Percentiles rank a stretch among this genome's conserved stretches.
Conservation (phyloP, 2,329 filamentous ascomycete genomes). For the Boeremia exigua region DNA sequence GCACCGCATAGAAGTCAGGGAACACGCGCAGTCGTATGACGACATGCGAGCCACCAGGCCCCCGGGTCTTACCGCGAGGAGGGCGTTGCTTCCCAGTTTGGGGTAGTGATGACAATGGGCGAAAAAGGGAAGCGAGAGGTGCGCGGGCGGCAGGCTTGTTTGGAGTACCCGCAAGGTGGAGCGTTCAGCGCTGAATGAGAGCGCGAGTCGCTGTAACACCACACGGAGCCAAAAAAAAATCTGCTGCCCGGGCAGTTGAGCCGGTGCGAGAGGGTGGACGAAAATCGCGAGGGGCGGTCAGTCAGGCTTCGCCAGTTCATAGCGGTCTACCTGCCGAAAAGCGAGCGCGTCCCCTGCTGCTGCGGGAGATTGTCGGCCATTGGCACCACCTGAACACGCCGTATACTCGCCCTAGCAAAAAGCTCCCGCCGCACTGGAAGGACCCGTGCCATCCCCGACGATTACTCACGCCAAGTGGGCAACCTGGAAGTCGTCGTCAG, state of each 20-base stretch:
- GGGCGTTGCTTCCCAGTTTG: not conserved
- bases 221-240: no score
- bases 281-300: constrained; percentile 15
- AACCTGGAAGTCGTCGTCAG: constrained; percentile 28
- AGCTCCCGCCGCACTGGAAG: constrained; percentile 33
- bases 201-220: not conserved
- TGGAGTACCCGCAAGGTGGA: constrained; percentile 3
- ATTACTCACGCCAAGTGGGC: constrained; percentile 32
- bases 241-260: constrained; percentile 11
- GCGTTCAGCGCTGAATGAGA: not conserved
- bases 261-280: not conserved
- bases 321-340: constrained; percentile 30
- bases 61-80: not conserved
- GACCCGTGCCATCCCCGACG: constrained; percentile 35
- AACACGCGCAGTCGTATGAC: constrained; percentile 1
- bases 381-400: constrained; percentile 1
- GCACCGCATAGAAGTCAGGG: not conserved
- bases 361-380: constrained; percentile 36
- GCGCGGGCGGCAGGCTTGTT: not conserved
- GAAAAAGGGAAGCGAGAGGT: not conserved
- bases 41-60: not conserved
- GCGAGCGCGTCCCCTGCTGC: constrained; percentile 9
- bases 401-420: constrained; percentile 18
- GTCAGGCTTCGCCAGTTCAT: not conserved
- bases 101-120: not conserved